These are phyloP conservation scores for Boletus rubescentipes DNA, from an alignment of 768 basidiomycete genomes.

Conservation along the genomic window DNA sequence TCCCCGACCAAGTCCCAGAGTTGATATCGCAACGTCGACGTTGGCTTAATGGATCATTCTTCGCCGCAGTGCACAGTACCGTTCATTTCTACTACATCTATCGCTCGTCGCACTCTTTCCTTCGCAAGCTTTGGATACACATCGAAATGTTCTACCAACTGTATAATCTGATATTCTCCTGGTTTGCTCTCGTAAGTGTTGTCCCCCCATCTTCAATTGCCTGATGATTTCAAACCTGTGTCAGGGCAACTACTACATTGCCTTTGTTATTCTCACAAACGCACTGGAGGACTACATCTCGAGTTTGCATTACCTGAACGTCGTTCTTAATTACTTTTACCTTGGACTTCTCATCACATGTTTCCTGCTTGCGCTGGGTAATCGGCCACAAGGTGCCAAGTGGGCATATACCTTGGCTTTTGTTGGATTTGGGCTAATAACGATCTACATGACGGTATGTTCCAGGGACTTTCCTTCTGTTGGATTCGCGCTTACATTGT, in stretches of 20 bases:
- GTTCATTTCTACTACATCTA: slow-evolving; percentile 96
- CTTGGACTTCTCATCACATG: slow-evolving; percentile 84
- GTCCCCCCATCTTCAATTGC: background rate
- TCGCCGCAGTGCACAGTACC: slow-evolving; percentile 90
- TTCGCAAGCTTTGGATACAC: slow-evolving; percentile 92
- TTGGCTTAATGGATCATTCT: slow-evolving; percentile 98
- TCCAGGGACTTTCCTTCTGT: background rate
- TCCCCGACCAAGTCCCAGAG: slow-evolving; percentile 93
- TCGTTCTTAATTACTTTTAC: slow-evolving; percentile 83
- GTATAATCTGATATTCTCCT: slow-evolving; percentile 90
- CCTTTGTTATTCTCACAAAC: slow-evolving; percentile 73
- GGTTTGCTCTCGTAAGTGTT: slow-evolving; percentile 73
- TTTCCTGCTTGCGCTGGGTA: slow-evolving; percentile 86
- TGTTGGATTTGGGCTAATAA: slow-evolving; percentile 85
- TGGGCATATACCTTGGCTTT: slow-evolving; percentile 85
- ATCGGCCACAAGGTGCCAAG: slow-evolving; percentile 88
- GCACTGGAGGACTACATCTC: slow-evolving; percentile 66
- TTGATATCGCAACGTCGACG: slow-evolving; percentile 92
- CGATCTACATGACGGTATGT: slow-evolving; percentile 92
- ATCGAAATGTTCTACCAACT: slow-evolving; percentile 90
- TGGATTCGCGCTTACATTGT: slow-evolving; percentile 1
- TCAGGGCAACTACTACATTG: slow-evolving; percentile 89
- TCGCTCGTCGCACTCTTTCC: slow-evolving; percentile 77
- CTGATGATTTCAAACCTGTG: background rate
- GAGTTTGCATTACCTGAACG: slow-evolving; percentile 70